Evolutionary conservation across 495 filamentous ascomycete species (phyloP).

Genomic region (Trichoderma orchidacearum): DNA sequence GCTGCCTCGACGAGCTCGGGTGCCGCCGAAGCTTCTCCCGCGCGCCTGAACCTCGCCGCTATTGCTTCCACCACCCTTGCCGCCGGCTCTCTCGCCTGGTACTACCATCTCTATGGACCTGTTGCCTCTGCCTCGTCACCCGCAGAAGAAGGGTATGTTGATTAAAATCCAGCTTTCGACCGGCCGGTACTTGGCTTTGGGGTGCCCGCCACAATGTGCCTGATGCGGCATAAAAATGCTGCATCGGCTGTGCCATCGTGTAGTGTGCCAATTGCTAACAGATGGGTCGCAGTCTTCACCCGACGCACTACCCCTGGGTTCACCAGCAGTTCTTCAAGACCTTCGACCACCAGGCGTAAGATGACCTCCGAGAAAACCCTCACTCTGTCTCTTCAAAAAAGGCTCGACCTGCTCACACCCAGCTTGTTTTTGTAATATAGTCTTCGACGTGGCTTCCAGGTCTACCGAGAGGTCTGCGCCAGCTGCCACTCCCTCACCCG

Average conservation of each 20-base stretch:
- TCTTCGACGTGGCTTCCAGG: conserved; percentile 98
- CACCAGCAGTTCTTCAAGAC: conserved; percentile 82
- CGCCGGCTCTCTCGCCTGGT: conserved; percentile 82
- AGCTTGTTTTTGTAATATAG: conserved; percentile 29
- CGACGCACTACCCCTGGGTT: conserved; percentile 90
- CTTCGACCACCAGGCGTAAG: conserved; percentile 93
- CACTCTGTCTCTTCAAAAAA: not conserved
- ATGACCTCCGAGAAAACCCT: conserved; percentile 8
- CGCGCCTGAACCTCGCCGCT: conserved; percentile 65
- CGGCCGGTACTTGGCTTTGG: not conserved
- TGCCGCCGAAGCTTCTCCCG: conserved; percentile 41
- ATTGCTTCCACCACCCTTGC: conserved; percentile 72
- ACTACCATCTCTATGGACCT: conserved; percentile 87
- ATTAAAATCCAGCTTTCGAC: conserved; percentile 1
- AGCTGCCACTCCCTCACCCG: conserved; percentile 93
- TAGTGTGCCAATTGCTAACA: conserved; percentile 14
- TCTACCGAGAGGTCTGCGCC: conserved; percentile 97
- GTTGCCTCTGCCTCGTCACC: conserved; percentile 81
- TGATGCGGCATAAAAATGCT: conserved; percentile 4
- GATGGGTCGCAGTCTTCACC: conserved; percentile 55
- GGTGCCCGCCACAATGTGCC: not conserved
- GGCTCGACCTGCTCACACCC: not conserved
- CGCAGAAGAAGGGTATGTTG: conserved; percentile 89
- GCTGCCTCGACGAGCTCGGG: conserved; percentile 43
- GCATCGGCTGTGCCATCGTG: not conserved